Evolutionary conservation across 306 rosid species (phyloP), one percentile per base, ranked within the genome.

Genomic region (Ormosia semicastrata): DNA sequence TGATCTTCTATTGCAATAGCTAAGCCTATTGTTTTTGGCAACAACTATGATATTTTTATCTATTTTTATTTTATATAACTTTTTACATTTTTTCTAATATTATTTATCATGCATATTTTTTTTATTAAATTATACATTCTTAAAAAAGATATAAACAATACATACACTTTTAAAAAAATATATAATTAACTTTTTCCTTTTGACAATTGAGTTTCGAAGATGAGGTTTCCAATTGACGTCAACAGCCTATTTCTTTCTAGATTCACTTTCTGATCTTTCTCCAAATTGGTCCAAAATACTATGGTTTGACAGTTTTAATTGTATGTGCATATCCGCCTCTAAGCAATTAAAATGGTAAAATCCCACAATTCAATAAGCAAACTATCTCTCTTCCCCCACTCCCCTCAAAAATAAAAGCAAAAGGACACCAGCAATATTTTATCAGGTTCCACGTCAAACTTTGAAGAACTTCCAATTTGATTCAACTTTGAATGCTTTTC

Each of bases 401-500:
- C 24, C 24, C 1, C 39, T 1, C 2, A 11, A 49, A 75, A 17
- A 8, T 32, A 18, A 11, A 78, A 66, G 43, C 30, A 29, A 29
- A 40, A 14, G 6, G 46, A 39, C 17, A 29, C 4, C 1, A 29
- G 36, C 43, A 1, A 6, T 44, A 0, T 5, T 44, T 46, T 47
- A 34, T 60, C 3, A 4, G 3, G 9, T 37, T 63, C 44, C 2
- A 33, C 0, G 86, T 82, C 86, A 79, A 82, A 78, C 65, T 60
- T 63, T 3, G 63, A 75, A 60, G 78, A 76, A 83, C 43, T 85
- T 71, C 15, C 59, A 40, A 47, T 40, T 50, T 15, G 9, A 81
- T 41, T 77, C 83, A 70, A 83, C 67, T 80, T 83, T 76, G 75
- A 80, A 76, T 64, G 12, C 80, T 15, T 10, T 77, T 53, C 77